Evolutionary conservation across 495 filamentous ascomycete genomes (phyloP).

Genomic region (Hypoxylon trugodes): DNA sequence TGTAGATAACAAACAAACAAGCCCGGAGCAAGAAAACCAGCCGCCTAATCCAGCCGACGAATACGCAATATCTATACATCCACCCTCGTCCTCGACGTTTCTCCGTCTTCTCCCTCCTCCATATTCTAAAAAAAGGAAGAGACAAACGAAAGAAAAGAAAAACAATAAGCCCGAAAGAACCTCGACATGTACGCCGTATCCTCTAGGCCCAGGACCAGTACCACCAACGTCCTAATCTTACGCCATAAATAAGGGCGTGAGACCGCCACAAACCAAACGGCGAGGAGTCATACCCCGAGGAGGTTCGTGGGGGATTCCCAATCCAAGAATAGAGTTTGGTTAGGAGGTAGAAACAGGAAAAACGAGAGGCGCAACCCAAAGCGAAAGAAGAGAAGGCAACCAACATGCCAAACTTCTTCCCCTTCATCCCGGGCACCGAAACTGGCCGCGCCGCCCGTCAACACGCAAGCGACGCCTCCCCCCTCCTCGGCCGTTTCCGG

Average conservation of each 20-base stretch:
- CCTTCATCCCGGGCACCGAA: constrained; percentile 68
- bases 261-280: too few relatives aligned
- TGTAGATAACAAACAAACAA: background rate
- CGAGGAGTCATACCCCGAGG: too few relatives aligned
- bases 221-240: background rate
- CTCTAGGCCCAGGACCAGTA: background rate
- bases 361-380: background rate
- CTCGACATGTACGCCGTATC: constrained; percentile 29
- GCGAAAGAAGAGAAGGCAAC: too few relatives aligned
- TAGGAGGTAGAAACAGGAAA: background rate
- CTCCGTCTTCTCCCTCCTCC: background rate
- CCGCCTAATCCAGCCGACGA: background rate
- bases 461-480: constrained; percentile 55
- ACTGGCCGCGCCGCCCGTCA: constrained; percentile 50
- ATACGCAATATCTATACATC: too few relatives aligned
- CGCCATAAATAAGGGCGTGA: background rate
- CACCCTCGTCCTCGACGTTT: too few relatives aligned
- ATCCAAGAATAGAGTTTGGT: too few relatives aligned
- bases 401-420: constrained; percentile 69
- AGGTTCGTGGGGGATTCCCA: too few relatives aligned
- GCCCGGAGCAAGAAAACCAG: constrained; percentile 1
- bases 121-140: background rate
- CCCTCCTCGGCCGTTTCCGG: constrained; percentile 67
- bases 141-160: background rate
- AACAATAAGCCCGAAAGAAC: background rate